Conservation (phyloP, 228 moss, liverwort and hornwort genomes). For the Sphagnum magellanicum region DNA sequence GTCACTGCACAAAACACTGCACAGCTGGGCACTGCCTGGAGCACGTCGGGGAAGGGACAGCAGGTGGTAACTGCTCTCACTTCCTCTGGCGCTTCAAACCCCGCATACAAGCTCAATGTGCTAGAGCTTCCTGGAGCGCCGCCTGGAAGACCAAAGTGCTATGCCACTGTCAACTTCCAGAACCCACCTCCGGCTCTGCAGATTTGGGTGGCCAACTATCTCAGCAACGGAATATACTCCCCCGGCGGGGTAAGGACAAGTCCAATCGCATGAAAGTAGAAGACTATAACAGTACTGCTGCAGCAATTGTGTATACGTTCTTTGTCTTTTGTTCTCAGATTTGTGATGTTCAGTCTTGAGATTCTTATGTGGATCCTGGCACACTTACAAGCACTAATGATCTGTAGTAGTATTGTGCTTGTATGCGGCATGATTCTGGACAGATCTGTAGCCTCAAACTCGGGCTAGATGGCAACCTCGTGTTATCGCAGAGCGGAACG, state of each 20-base stretch:
- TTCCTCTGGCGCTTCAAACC: neutral
- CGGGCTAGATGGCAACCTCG: neutral
- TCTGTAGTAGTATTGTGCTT: neutral
- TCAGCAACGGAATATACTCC: no score
- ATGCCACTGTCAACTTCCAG: neutral
- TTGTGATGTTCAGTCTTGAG: neutral
- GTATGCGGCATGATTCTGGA: neutral
- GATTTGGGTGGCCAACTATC: conserved; percentile 1
- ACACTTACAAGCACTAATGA: no score
- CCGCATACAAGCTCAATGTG: neutral
- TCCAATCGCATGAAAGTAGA: neutral
- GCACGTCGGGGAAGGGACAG: neutral
- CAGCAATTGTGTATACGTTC: no score
- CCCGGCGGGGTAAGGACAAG: neutral
- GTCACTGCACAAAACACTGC: no score
- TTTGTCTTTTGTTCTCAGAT: neutral
- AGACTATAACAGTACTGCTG: neutral
- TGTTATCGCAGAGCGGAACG: neutral
- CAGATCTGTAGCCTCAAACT: conserved; percentile 1
- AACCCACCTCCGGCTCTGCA: neutral
- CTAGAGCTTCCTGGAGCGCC: neutral
- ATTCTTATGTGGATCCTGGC: neutral
- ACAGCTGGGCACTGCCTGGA: neutral
- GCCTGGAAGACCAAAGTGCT: neutral
- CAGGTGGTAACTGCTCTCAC: neutral